Evolutionary conservation across 139 green algal genomes (phyloP).

Genomic region (Coelastrella sp.): DNA sequence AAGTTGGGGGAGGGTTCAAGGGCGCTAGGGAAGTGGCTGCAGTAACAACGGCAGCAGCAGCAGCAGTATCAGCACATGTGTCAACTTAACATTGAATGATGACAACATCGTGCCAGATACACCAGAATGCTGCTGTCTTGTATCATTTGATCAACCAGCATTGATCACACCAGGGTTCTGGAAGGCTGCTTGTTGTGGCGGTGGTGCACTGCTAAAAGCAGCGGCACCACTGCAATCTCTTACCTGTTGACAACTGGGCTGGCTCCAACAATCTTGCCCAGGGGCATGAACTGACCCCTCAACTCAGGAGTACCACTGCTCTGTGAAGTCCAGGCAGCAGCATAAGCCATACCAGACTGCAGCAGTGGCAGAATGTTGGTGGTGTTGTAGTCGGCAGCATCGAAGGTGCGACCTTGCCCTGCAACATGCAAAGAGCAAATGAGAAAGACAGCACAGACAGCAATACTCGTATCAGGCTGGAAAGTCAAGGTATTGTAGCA

Average conservation of each 20-base stretch:
- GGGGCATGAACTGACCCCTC: conserved; percentile 2
- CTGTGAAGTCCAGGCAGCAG: background rate
- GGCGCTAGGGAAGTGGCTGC: background rate
- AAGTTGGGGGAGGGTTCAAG: background rate
- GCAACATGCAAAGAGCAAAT: background rate
- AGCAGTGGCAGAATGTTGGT: background rate
- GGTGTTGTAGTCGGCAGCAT: background rate
- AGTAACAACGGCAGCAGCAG: background rate
- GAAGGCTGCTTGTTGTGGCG: too few relatives aligned
- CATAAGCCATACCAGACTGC: conserved; percentile 2
- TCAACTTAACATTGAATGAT: too few relatives aligned
- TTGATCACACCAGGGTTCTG: too few relatives aligned
- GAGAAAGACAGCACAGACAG: background rate
- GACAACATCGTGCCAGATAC: too few relatives aligned
- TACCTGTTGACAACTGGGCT: background rate
- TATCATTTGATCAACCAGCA: too few relatives aligned
- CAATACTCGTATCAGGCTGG: background rate
- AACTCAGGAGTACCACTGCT: background rate
- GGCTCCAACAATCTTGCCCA: background rate
- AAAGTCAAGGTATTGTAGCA: background rate
- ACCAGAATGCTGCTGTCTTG: too few relatives aligned
- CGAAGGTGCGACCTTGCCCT: background rate
- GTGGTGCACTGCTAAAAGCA: too few relatives aligned
- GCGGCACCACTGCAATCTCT: background rate
- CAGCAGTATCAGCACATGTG: background rate